Percentiles rank a stretch among this genome's conserved stretches.
Conservation (phyloP, 208 protist genomes). For the Leishmania tropica region DNA sequence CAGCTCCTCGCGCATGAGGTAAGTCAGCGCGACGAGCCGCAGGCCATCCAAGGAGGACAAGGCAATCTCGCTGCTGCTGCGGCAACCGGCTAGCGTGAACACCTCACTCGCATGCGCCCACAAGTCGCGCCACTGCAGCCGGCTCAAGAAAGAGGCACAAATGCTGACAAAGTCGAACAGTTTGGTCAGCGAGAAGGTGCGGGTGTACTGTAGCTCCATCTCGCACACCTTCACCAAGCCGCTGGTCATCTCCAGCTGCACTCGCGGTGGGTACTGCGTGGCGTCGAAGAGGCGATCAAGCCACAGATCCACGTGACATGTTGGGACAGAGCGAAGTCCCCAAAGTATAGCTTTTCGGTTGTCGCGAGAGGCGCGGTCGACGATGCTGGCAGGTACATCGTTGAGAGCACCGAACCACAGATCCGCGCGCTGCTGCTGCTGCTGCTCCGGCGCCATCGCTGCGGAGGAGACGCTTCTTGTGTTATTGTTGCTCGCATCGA, state of each 20-base stretch:
- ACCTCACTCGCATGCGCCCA: slow-evolving; percentile 77
- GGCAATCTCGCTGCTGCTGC: slow-evolving; percentile 54
- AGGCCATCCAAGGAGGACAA: slow-evolving; percentile 69
- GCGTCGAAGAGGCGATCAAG: slow-evolving; percentile 84
- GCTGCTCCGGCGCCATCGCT: not conserved
- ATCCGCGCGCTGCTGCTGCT: slow-evolving; percentile 36
- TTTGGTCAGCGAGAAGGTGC: slow-evolving; percentile 84
- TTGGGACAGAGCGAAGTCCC: slow-evolving; percentile 38
- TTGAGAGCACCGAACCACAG: slow-evolving; percentile 77
- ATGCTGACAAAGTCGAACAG: slow-evolving; percentile 86
- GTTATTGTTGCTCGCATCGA: not conserved
- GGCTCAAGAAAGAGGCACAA: slow-evolving; percentile 70
- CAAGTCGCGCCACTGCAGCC: slow-evolving; percentile 84
- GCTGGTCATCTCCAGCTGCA: slow-evolving; percentile 80
- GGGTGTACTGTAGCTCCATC: slow-evolving; percentile 65
- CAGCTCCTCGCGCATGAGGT: slow-evolving; percentile 78
- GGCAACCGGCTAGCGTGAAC: slow-evolving; percentile 62
- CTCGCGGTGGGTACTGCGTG: slow-evolving; percentile 62
- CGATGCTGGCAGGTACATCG: slow-evolving; percentile 52
- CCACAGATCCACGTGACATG: slow-evolving; percentile 72
- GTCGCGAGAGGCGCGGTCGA: slow-evolving; percentile 34
- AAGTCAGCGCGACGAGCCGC: slow-evolving; percentile 71
- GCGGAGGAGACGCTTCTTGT: not conserved
- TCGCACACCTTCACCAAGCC: slow-evolving; percentile 70
- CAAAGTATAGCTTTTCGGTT: slow-evolving; percentile 53